Evolutionary conservation across 306 rosid genomes (phyloP), one percentile per base, ranked within the genome.

Genomic region (Sophora flavescens): DNA sequence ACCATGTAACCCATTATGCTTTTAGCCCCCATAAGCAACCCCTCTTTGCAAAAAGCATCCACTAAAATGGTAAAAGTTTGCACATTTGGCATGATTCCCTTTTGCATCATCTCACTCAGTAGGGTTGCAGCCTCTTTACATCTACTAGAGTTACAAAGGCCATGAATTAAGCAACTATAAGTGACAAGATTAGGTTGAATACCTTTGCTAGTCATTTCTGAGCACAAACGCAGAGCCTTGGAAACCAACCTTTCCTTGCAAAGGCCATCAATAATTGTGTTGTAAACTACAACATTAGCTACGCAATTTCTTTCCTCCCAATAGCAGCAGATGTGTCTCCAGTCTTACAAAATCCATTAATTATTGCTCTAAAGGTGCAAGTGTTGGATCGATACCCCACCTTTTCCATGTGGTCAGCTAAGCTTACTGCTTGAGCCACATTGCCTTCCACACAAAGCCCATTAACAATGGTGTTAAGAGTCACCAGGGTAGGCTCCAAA

Each of bases 121-220:
- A 77, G 4, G 10, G 15, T 8, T 3, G 6, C 18, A 14, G 76
- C 62, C 22, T 77, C 68, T 5, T 14, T 60, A 77, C 77, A 70
- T 39, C 28, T 13, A 6, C 30, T 38, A 3, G 15, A 62, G n/a
- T 62, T 64, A 5, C 83, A 70, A 1, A 79, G 39, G 50, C 73
- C 72, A 3, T 50, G 18, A 12, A 79, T 62, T 32, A 80, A 44
- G 36, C 18, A 80, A 13, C 1, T 65, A 38, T 69, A 44, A 58
- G 83, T 41, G 38, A 80, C 14, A 56, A 72, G 7, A 17, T 18
- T 6, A 5, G 79, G 83, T 14, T 6, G 39, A 36, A 65, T 4
- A 56, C 74, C 68, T 36, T 28, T 53, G 3, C 62, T 4, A 0
- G 5, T 8, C 75, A 80, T 72, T 47, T 56, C 13, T 6, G 42